Base-by-base conservation (phyloP, 2,329 filamentous ascomycete species). In the Pleoardoris graminearum region DNA sequence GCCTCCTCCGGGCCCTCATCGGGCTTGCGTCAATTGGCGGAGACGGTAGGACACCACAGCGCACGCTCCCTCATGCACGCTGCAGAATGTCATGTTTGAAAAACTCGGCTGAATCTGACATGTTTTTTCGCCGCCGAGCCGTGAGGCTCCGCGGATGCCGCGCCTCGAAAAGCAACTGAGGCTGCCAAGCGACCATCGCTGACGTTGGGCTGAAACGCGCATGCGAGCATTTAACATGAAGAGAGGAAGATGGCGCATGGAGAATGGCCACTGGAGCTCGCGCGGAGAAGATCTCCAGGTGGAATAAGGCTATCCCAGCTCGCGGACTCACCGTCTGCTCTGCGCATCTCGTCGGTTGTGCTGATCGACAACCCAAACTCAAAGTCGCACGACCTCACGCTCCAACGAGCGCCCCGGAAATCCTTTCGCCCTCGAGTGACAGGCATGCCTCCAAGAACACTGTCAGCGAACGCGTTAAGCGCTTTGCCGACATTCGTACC, bases 61-160 rank as follows among this genome's bases (percentile, higher is more conserved):
- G 22, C 27, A 23, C 48, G 39, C 33, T 32, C 48, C 32, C 30
- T 30, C 22, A 35, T 6, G 32, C 19, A 17, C n/a, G 23, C n/a
- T 16, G 42, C 38, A 47, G 41, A n/a, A 36, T 47, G 23, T 21
- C 32, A 21, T 29, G 48, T 51, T 51, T 37, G 37, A 4, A 50
- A 37, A 44, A 30, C 48, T 54, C 42, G n/a, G n/a, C 32, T 43
- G 39, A 21, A 19, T 33, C 43, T 44, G 30, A 44, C 48, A 44
- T 7, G 4, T 22, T 23, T 50, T 30, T 22, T 43, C 22, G 22
- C 33, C 35, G 39, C 25, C 47, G 17, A 36, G 25, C 23, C 7
- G 27, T 54, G 47, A 54, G 46, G 46, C 51, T 43, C 27, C 29
- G 23, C 27, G 19, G 25, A 8, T 27, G 29, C 32, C 17, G 16